phyloP scores from a whole-genome alignment of 176 grass and related monocot genomes.

The Musa beccarii region DNA sequence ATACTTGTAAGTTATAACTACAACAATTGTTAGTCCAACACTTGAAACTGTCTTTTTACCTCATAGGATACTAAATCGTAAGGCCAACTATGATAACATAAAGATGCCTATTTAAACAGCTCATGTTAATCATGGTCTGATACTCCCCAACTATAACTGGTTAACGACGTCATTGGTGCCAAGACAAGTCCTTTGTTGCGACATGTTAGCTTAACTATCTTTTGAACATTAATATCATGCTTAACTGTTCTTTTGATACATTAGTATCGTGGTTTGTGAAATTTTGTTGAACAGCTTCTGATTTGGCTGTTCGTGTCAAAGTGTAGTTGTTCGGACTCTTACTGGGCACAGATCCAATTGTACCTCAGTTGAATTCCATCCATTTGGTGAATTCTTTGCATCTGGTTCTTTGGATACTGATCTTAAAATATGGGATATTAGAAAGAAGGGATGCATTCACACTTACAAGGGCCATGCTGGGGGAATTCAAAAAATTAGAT shows the following conservation, averaged over 20 bases:
- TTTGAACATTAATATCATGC: neutral
- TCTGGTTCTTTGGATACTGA: constrained; percentile 90
- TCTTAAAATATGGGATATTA: constrained; percentile 99
- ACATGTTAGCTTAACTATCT: neutral
- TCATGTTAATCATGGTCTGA: too few relatives aligned
- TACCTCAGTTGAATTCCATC: constrained; percentile 83
- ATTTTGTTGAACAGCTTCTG: constrained; percentile 13
- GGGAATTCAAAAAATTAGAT: constrained; percentile 65
- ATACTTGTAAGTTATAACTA: too few relatives aligned
- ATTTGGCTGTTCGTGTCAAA: constrained; percentile 30
- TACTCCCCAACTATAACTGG: too few relatives aligned
- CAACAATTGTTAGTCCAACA: too few relatives aligned
- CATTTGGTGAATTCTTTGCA: constrained; percentile 96
- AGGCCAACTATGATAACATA: too few relatives aligned
- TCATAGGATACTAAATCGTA: too few relatives aligned
- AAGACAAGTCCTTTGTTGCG: neutral
- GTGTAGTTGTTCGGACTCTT: constrained; percentile 80
- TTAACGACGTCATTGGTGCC: too few relatives aligned
- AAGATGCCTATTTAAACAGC: too few relatives aligned
- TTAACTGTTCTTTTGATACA: neutral
- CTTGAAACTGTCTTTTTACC: too few relatives aligned
- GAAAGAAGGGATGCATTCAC: constrained; percentile 96
- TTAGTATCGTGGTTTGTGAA: neutral
- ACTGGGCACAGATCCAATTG: constrained; percentile 74
- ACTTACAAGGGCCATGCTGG: constrained; percentile 81